Conservation (phyloP, 495 filamentous ascomycete genomes). For the Penicillium ochrochloron region DNA sequence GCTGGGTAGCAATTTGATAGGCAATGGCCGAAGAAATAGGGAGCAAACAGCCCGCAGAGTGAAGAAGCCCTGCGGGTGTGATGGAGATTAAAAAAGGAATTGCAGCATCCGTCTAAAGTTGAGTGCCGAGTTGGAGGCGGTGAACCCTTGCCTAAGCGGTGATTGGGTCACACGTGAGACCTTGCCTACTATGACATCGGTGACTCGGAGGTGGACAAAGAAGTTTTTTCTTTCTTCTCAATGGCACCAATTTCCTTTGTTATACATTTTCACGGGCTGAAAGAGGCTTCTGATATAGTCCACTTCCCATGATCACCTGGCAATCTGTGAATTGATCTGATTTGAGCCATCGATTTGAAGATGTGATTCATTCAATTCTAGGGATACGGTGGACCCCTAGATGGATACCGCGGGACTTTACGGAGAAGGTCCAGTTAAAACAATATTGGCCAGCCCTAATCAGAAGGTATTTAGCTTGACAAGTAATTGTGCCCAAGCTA, state of each 20-base stretch:
- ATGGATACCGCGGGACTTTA: slow-evolving; percentile 35
- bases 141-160: slow-evolving; percentile 15
- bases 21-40: slow-evolving; percentile 15
- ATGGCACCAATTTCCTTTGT: background rate
- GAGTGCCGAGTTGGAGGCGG: slow-evolving; percentile 30
- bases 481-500: background rate
- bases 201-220: slow-evolving; percentile 9
- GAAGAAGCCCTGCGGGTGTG: slow-evolving; percentile 35
- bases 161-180: slow-evolving; percentile 31
- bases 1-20: slow-evolving; percentile 11
- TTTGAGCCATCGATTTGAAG: slow-evolving; percentile 7
- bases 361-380: slow-evolving; percentile 34
- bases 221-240: background rate
- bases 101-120: slow-evolving; percentile 20
- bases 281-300: background rate
- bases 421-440: slow-evolving; percentile 26
- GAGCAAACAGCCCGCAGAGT: slow-evolving; percentile 31
- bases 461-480: background rate
- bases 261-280: background rate
- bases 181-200: slow-evolving; percentile 35
- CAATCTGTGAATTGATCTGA: background rate
- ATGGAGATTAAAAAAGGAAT: slow-evolving; percentile 34
- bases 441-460: background rate
- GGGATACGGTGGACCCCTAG: slow-evolving; percentile 29
- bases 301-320: background rate